phyloP scores from a whole-genome alignment of 2,329 filamentous ascomycete genomes.

The Akanthomyces dipterigenus region DNA sequence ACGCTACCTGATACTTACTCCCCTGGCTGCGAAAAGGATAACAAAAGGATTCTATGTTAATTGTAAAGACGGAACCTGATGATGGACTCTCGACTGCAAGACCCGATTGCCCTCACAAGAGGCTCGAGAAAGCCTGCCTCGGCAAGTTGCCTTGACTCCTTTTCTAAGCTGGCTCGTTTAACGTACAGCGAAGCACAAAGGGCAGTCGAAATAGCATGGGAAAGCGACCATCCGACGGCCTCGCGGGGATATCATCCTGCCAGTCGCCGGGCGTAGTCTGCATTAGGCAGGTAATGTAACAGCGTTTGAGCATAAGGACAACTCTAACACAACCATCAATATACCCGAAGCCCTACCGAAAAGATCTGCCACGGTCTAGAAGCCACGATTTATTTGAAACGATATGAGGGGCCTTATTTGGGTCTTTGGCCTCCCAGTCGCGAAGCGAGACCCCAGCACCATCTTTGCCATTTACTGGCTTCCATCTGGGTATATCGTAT shows the following conservation, averaged over 20 bases:
- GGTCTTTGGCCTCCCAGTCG: background rate
- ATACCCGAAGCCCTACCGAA: background rate
- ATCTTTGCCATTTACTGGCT: background rate
- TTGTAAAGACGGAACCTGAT: no score
- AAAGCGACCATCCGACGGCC: background rate
- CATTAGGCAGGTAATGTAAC: slow-evolving; percentile 3
- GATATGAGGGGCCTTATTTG: background rate
- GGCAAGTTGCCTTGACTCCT: background rate
- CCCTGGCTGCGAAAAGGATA: background rate
- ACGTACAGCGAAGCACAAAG: background rate
- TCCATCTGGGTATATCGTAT: background rate
- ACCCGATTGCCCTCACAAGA: background rate
- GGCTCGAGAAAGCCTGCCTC: background rate
- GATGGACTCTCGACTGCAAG: no score
- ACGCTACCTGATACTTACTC: background rate
- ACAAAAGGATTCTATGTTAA: no score
- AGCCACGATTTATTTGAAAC: background rate
- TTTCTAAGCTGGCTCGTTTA: background rate
- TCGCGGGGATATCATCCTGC: background rate
- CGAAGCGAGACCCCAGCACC: background rate
- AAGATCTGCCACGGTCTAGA: background rate
- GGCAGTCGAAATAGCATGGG: background rate
- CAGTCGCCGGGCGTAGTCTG: background rate
- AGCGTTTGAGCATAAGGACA: background rate
- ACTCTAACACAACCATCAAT: background rate